Base-by-base conservation (phyloP, 305 asterid species). In the Fraxinus dipetala region DNA sequence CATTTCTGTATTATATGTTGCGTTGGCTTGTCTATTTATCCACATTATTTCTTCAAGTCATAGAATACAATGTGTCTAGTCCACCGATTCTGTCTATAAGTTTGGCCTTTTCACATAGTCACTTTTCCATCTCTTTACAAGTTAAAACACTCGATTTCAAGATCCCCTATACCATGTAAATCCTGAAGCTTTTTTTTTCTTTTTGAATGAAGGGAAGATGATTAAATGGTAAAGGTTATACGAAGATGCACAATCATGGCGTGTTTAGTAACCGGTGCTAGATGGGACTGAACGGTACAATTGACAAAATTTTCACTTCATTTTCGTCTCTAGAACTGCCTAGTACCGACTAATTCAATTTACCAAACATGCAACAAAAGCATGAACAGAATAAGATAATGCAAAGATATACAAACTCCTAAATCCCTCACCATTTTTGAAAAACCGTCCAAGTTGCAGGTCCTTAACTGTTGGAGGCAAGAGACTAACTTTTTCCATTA, bases 391-490 rank as follows among this genome's bases (percentile, higher is more conserved):
- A 77, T 77, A 51, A 20, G 4, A 30, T n/a, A 45, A 75, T 75
- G 78, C 9, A 22, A 56, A 59, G 26, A 43, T 8, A 11, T 18
- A 45, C 59, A 5, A 20, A 20, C 69, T 59, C 69, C 69, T 76
- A 83, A 65, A 67, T 67, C 74, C 73, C 74, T 67, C 38, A 67
- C 88, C 90, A 18, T 83, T 83, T 75, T 79, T 83, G 51, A 85
- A 84, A 77, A 87, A 87, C 34, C 88, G 85, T 31, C 84, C 78
- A 45, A 87, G 82, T 51, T 85, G 90, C 43, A 87, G 83, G 45
- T 87, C 84, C 56, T 79, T 76, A 30, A 83, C 35, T 20, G 83
- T 78, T 56, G 85, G 86, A 67, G 90, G 87, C 51, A 85, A 36
- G 69, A 87, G 85, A 79, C 67, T 31, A 69, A 87, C 85, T 81